Evolutionary conservation across 495 filamentous ascomycete genomes (phyloP).

Genomic region (Trichoderma reesei): DNA sequence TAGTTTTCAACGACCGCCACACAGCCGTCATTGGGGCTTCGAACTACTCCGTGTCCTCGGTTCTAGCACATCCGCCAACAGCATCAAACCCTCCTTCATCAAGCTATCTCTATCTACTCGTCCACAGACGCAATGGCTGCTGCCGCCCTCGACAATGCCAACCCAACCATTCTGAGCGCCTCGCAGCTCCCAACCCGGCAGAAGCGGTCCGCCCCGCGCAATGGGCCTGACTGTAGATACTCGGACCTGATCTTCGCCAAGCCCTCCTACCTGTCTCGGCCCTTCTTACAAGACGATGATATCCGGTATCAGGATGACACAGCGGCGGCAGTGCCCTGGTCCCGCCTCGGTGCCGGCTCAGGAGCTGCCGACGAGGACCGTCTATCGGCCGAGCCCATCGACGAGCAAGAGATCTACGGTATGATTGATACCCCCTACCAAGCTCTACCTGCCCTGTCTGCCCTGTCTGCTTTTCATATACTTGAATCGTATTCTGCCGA

Average conservation of each 20-base stretch:
- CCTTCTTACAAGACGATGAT: slow-evolving; percentile 10
- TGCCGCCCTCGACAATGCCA: slow-evolving; percentile 63
- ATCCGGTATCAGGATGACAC: slow-evolving; percentile 30
- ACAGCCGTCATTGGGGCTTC: too few relatives aligned
- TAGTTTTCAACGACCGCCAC: too few relatives aligned
- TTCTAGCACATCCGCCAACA: not conserved
- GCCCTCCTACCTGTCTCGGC: slow-evolving; percentile 21
- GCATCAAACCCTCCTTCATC: too few relatives aligned
- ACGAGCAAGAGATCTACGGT: slow-evolving; percentile 96
- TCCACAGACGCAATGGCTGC: slow-evolving; percentile 15
- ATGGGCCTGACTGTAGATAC: slow-evolving; percentile 26
- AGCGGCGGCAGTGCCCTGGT: not conserved
- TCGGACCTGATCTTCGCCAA: slow-evolving; percentile 25
- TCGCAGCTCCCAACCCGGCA: slow-evolving; percentile 79
- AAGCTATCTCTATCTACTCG: not conserved
- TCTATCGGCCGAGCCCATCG: slow-evolving; percentile 65
- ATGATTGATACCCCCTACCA: slow-evolving; percentile 18
- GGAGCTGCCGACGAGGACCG: slow-evolving; percentile 41
- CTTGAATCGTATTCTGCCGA: not conserved
- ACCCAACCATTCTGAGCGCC: slow-evolving; percentile 83
- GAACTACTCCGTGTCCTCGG: not conserved
- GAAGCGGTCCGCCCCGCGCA: slow-evolving; percentile 23
- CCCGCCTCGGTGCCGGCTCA: slow-evolving; percentile 3
- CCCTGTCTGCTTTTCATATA: not conserved
- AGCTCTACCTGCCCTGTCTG: not conserved